Base-by-base conservation (phyloP, 2,329 filamentous ascomycete species). In the Setomelanomma holmii region DNA sequence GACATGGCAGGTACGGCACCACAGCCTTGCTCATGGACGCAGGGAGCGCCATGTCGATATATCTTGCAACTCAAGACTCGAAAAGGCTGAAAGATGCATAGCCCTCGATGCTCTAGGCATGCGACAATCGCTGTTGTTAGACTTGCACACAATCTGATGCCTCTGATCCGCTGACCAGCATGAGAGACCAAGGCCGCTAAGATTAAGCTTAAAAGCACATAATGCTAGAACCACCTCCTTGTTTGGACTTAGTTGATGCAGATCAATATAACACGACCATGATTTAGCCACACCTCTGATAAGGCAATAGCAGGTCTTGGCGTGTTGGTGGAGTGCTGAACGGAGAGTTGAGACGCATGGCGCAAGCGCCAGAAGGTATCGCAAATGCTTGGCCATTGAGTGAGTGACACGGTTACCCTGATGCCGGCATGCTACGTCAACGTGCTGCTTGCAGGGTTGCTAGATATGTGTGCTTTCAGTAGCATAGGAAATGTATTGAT, bases 161-260 rank as follows among this genome's bases (percentile, higher is more conserved):
- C 41, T 44, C 55, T 48, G 51, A 62, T 57, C 66, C 43, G 52
- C 54, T 64, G 57, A 64, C 59, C 55, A 51, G 44, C 44, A 46
- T 40, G 21, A 14, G 23, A 39, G 36, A 52, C 53, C 53, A 58
- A 58, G 53, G 36, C 48, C 54, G 53, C 61, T 71, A 67, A 68
- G 63, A 51, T 66, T 68, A 68, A 71, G 68, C 68, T 71, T 71
- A 67, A 68, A 67, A 66, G 64, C 63, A 67, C 62, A 58, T 64
- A 62, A 50, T 52, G 43, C 24, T 45, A 22, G 58, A 63, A 61
- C 44, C 61, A 71, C 68, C 69, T 72, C 66, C 71, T 69, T 55
- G 34, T 57, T 70, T 65, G 21, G 65, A 59, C 38, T 45, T 61
- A 61, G 49, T 38, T 39, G 46, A 55, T 58, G 66, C 61, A 62